Base-by-base conservation (phyloP, 2,329 filamentous ascomycete genomes). In the Kalmusia sp. region DNA sequence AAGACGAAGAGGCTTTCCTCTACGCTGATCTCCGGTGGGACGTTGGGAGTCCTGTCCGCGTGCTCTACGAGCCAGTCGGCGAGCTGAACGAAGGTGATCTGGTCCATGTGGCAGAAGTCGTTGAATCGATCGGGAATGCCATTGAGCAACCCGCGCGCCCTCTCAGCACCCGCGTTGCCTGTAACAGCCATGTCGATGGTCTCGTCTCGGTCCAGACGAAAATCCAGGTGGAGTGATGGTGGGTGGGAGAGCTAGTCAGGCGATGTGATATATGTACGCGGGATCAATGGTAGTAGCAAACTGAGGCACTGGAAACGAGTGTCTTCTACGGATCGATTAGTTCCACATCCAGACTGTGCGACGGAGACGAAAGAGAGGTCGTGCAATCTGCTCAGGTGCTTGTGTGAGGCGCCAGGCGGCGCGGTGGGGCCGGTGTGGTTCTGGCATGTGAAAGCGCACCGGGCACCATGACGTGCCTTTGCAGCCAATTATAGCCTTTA, bases 1-100 rank as follows among this genome's bases (percentile, higher is more conserved):
- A 74, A 74, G 6, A 74, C 64, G 40, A 74, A 71, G 8, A 74
- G 55, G 51, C 69, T 69, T 60, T 74, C 71, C 54, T 74, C 70
- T 9, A 74, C 62, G 52, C 68, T 72, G 54, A 73, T 66, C 45
- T 70, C 65, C 17, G 61, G 52, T 2, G 64, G 55, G n/a, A 68
- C n/a, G n/a, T n/a, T 37, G 44, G 31, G 55, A 27, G 65, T 70
- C 38, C 44, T 30, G 44, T 68, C 55, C 52, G 68, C 63, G 53
- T 74, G 65, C 49, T 65, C 69, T 27, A 71, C 57, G 27, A 72
- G 68, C 71, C 70, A 74, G 57, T 74, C 71, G n/a, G 70, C 67
- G 17, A 74, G 62, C 49, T 71, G 66, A 40, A 71, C 67, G 41
- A 73, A 74, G 51, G 70, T 72, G 54, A 71, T 67, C 46, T 73